Conservation (phyloP, 139 green algal species). For the Diplosphaera chodatii region DNA sequence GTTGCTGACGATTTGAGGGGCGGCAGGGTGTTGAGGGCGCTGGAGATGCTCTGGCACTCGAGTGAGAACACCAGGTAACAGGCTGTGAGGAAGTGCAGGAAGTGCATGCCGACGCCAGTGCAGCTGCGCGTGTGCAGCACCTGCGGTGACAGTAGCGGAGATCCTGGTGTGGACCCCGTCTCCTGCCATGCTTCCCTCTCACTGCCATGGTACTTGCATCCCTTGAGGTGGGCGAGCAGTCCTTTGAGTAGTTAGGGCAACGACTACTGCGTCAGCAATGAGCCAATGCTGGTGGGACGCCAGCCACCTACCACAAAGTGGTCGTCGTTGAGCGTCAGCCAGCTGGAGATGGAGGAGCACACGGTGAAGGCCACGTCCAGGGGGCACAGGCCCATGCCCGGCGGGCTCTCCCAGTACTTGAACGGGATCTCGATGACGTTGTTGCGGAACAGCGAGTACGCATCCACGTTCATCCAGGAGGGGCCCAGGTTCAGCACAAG, state of each 20-base stretch:
- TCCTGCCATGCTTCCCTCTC: no score
- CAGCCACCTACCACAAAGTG: slow-evolving; percentile 25
- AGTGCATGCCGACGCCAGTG: slow-evolving; percentile 16
- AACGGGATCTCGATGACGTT: slow-evolving; percentile 32
- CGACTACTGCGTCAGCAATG: no score
- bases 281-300: no score
- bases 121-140: slow-evolving; percentile 26
- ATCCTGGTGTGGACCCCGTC: no score
- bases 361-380: slow-evolving; percentile 35
- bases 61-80: slow-evolving; percentile 23
- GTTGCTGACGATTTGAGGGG: neutral
- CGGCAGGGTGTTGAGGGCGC: slow-evolving; percentile 17
- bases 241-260: no score
- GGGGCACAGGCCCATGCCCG: slow-evolving; percentile 24
- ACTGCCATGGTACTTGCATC: no score
- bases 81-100: slow-evolving; percentile 27
- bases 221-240: no score
- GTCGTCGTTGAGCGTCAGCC: slow-evolving; percentile 28
- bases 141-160: slow-evolving; percentile 7
- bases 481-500: slow-evolving; percentile 29
- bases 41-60: slow-evolving; percentile 6
- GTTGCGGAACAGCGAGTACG: slow-evolving; percentile 20
- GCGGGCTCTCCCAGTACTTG: slow-evolving; percentile 28
- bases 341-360: slow-evolving; percentile 28
- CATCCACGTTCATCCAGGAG: slow-evolving; percentile 10